Evolutionary conservation across 2,329 filamentous ascomycete species (phyloP).

Genomic region (Diaporthe nobilis): DNA sequence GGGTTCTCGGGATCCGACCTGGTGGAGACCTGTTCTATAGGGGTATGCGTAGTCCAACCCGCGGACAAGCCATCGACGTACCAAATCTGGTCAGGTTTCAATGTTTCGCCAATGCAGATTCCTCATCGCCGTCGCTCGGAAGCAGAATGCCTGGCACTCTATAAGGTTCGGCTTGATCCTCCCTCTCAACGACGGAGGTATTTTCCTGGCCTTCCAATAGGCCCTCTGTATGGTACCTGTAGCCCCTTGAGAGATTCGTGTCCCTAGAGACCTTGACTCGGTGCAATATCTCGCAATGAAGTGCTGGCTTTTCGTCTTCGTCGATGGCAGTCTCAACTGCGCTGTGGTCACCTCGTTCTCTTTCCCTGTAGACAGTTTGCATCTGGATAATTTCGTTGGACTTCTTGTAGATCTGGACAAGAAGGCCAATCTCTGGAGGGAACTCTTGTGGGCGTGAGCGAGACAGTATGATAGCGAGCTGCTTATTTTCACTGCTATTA

Average conservation of each 20-base stretch:
- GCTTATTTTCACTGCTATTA: neutral
- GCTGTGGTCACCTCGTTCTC: neutral
- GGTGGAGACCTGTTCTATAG: neutral
- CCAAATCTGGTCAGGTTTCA: neutral
- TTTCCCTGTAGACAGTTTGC: neutral
- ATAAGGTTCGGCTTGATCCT: neutral
- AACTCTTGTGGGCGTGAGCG: neutral
- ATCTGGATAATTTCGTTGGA: neutral
- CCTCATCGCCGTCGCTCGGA: neutral
- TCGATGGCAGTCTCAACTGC: neutral
- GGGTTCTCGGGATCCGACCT: neutral
- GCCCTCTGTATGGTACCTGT: neutral
- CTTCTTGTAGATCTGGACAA: neutral
- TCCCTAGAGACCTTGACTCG: constrained; percentile 1
- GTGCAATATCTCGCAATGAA: neutral
- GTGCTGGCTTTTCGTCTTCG: neutral
- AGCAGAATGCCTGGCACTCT: neutral
- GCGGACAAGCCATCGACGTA: neutral
- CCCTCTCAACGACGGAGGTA: neutral
- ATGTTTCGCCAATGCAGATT: neutral
- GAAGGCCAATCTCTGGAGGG: constrained; percentile 11
- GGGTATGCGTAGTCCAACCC: neutral
- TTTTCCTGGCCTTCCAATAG: neutral
- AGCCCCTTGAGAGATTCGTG: neutral
- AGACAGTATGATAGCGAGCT: neutral